Percentiles rank a stretch among this genome's conserved stretches.
Conservation (phyloP, 208 protist genomes). For the Leishmania arabica region DNA sequence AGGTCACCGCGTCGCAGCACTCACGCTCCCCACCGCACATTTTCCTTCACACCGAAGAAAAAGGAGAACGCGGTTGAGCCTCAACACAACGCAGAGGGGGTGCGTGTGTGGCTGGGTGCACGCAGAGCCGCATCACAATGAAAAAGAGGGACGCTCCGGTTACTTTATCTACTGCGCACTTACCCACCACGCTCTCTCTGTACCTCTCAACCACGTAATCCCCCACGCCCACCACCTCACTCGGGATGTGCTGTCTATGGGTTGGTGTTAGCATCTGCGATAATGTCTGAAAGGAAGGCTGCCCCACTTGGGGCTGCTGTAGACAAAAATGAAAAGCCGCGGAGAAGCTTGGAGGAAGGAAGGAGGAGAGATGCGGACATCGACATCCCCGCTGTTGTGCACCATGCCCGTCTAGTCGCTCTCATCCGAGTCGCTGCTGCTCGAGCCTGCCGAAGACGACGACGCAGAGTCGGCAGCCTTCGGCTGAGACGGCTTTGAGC, state of each 20-base stretch:
- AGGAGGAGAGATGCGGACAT: slow-evolving; percentile 1
- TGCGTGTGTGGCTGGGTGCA: not conserved
- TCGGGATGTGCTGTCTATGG: not conserved
- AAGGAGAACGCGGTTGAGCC: not conserved
- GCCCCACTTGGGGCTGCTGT: not conserved
- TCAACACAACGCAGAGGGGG: not conserved
- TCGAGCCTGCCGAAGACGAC: slow-evolving; percentile 23
- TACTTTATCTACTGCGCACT: not conserved
- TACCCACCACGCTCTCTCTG: not conserved
- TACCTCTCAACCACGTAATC: not conserved
- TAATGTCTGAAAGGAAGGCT: slow-evolving; percentile 1
- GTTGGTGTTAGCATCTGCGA: slow-evolving; percentile 3
- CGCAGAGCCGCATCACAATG: not conserved
- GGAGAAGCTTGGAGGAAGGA: slow-evolving; percentile 10
- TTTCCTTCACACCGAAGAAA: not conserved
- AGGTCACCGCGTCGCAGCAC: not conserved
- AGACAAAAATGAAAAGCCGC: not conserved
- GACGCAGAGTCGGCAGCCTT: slow-evolving; percentile 20
- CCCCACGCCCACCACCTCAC: not conserved
- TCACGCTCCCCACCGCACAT: not conserved
- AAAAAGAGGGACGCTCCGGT: not conserved
- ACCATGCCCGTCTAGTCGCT: slow-evolving; percentile 12
- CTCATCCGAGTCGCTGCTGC: slow-evolving; percentile 33
- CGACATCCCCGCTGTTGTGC: not conserved
- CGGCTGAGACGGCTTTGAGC: slow-evolving; percentile 22